Evolutionary conservation across 345 rosid species (phyloP), one percentile per base, ranked within the genome.

Genomic region (Salix koriyanagi): DNA sequence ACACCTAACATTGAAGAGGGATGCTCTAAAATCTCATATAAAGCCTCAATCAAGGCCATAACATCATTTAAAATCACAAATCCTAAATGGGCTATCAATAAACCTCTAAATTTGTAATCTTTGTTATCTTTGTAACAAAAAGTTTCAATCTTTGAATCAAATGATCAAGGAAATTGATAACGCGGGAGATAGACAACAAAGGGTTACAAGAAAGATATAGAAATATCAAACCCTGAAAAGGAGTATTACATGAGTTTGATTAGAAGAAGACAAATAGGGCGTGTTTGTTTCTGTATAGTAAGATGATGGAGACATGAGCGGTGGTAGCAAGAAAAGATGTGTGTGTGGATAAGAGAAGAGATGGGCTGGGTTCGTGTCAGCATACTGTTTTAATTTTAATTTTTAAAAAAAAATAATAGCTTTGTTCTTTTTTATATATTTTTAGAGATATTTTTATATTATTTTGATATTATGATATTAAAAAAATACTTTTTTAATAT

Each of bases 21-120:
- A 34, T 61, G 64, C 36, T 41, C 68, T 42, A 36, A 67, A 37
- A 37, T n/a, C 32, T 15, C 54, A 56, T 72, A n/a, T 18, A 15
- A 72, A n/a, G 65, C 75, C 71, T 62, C 86, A 23, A 79, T 64
- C 46, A 83, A 77, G 81, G 69, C 84, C 87, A 83, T 80, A 23
- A 1, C 64, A n/a, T 58, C 64, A n/a, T 10, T n/a, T 58, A 58
- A 58, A 58, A 13, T 58, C 25, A 58, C 28, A 58, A 58, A 58
- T 10, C 28, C 28, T 56, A n/a, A n/a, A 56, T 56, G 62, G 62
- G 26, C 13, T n/a, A n/a, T n/a, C 62, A 56, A 56, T 1, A 56
- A 56, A 56, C 64, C 28, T 58, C 64, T 58, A 58, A 58, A 23
- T 58, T 23, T 9, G 28, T 10, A 58, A 58, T 23, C 62, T 58